phyloP scores from a whole-genome alignment of 495 filamentous ascomycete species.

The Penicillium ochrochloron region DNA sequence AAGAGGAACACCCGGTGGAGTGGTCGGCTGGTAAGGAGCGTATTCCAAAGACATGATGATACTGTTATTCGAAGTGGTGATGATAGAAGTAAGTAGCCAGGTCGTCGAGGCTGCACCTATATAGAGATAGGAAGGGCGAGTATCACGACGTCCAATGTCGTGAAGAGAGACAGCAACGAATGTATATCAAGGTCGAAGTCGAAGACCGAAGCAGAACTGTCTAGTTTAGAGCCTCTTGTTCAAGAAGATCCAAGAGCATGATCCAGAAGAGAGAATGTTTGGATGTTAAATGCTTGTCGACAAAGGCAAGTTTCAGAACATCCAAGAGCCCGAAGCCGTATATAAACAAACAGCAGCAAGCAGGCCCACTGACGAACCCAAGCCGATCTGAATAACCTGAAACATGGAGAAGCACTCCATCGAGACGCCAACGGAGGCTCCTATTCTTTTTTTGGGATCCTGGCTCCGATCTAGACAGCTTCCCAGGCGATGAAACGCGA shows the following conservation, averaged over 20 bases:
- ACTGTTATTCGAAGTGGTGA: not conserved
- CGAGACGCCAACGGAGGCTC: slow-evolving; percentile 38
- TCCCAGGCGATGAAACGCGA: slow-evolving; percentile 39
- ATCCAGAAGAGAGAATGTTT: slow-evolving; percentile 35
- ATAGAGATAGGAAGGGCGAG: slow-evolving; percentile 3
- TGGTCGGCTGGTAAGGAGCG: slow-evolving; percentile 52
- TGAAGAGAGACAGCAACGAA: slow-evolving; percentile 18
- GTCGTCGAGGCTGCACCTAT: not conserved
- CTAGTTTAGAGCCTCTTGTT: slow-evolving; percentile 16
- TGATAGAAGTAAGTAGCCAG: slow-evolving; percentile 3
- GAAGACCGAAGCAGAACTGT: slow-evolving; percentile 20
- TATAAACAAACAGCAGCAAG: slow-evolving; percentile 31
- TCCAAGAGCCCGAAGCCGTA: slow-evolving; percentile 28
- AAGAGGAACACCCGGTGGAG: slow-evolving; percentile 46
- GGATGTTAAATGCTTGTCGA: slow-evolving; percentile 50
- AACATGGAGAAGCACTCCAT: slow-evolving; percentile 50
- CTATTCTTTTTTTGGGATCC: slow-evolving; percentile 39
- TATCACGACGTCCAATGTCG: not conserved
- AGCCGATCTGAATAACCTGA: slow-evolving; percentile 43
- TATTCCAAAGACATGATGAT: slow-evolving; percentile 52
- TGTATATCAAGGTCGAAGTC: slow-evolving; percentile 20
- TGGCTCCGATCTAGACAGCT: slow-evolving; percentile 31
- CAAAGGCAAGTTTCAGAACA: slow-evolving; percentile 21
- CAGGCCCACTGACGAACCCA: slow-evolving; percentile 31
- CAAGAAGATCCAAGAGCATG: slow-evolving; percentile 26